phyloP scores from a whole-genome alignment of 1,284 basidiomycete genomes.

The Apiotrichum gamsii region DNA sequence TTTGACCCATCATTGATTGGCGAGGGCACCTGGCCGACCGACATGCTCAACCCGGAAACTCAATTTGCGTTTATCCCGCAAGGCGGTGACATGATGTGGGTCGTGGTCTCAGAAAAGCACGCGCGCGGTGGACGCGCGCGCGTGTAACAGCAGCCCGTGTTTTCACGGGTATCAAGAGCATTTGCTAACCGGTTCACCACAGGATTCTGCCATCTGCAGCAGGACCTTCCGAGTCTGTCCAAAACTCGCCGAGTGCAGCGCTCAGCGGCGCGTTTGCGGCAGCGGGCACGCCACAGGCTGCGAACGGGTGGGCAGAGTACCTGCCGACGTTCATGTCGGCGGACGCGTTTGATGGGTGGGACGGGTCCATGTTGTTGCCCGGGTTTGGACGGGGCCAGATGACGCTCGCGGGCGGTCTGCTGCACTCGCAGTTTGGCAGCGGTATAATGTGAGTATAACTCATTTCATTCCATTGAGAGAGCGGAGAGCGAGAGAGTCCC shows the following conservation, averaged over 20 bases:
- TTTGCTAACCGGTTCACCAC: background rate
- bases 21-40: conserved; percentile 31
- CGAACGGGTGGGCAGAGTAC: conserved; percentile 41
- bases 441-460: conserved; percentile 45
- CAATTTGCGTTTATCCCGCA: conserved; percentile 44
- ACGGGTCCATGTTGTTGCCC: conserved; percentile 44
- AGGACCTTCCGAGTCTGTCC: conserved; percentile 35
- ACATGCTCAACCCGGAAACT: conserved; percentile 24
- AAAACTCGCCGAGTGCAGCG: conserved; percentile 31
- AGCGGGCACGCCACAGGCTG: conserved; percentile 22
- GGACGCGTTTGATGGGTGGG: conserved; percentile 47
- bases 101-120: background rate
- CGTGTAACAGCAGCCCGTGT: background rate
- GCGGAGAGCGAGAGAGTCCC: too few relatives aligned
- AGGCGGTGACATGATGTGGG: conserved; percentile 46
- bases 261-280: conserved; percentile 6
- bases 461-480: too few relatives aligned
- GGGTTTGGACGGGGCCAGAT: conserved; percentile 46
- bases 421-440: conserved; percentile 46
- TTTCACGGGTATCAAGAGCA: too few relatives aligned
- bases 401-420: conserved; percentile 42
- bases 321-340: conserved; percentile 42
- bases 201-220: conserved; percentile 44
- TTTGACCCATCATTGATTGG: conserved; percentile 38
- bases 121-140: too few relatives aligned